Percentiles rank a stretch among this genome's conserved stretches.
These are phyloP conservation scores for Blastocystis sp. DNA, from an alignment of 352 stramenopile species.

Conservation along the genomic window DNA sequence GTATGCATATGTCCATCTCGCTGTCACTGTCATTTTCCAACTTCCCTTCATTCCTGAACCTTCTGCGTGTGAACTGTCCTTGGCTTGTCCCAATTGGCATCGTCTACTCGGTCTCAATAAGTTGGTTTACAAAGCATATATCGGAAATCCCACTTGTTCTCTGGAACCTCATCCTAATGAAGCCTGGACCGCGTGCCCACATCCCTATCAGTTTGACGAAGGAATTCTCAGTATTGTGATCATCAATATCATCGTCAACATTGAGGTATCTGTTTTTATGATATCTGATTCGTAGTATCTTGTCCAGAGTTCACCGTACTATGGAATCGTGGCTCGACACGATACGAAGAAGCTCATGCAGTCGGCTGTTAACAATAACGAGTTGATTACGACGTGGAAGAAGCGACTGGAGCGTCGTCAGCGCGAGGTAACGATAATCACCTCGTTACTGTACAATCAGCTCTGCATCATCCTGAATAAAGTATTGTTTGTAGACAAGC, in stretches of 20 bases:
- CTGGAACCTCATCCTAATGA: background rate
- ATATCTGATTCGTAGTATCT: slow-evolving; percentile 28
- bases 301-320: background rate
- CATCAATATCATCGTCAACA: slow-evolving; percentile 60
- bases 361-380: background rate
- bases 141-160: background rate
- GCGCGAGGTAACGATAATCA: slow-evolving; percentile 43
- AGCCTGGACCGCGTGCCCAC: background rate
- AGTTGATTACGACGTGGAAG: slow-evolving; percentile 46
- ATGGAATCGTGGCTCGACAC: background rate
- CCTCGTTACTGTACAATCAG: slow-evolving; percentile 48
- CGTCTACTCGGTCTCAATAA: slow-evolving; percentile 37
- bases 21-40: slow-evolving; percentile 15
- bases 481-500: slow-evolving; percentile 45
- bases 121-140: slow-evolving; percentile 16
- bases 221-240: slow-evolving; percentile 46
- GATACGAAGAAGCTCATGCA: background rate
- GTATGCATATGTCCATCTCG: slow-evolving; percentile 38
- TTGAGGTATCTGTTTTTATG: background rate
- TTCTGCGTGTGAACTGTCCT: background rate
- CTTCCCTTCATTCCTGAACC: slow-evolving; percentile 28
- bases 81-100: background rate
- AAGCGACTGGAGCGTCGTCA: slow-evolving; percentile 18
- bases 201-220: background rate
- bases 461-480: slow-evolving; percentile 54